Percentiles rank a stretch among this genome's conserved stretches.
phyloP scores from a whole-genome alignment of 441 rosid species.

The Daphne laureola region DNA sequence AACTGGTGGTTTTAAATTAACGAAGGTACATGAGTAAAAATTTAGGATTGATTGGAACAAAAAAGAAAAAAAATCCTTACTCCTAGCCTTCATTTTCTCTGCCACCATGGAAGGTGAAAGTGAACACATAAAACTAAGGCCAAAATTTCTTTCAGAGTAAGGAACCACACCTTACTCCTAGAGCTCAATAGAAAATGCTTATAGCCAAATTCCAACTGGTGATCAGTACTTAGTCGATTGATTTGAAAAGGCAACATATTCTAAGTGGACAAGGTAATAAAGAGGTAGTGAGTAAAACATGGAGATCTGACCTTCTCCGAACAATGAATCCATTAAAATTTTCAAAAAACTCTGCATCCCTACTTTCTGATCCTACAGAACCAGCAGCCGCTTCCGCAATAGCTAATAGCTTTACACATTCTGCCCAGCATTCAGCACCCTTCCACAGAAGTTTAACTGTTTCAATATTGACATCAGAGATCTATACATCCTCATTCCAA shows the following conservation, averaged over 20 bases:
- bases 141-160: not conserved
- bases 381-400: slow-evolving; percentile 51
- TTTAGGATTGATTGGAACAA: no score
- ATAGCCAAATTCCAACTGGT: not conserved
- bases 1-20: no score
- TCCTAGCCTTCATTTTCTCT: no score
- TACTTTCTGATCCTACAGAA: slow-evolving; percentile 20
- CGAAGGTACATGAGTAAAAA: no score
- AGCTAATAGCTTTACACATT: slow-evolving; percentile 59
- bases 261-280: not conserved
- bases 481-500: not conserved
- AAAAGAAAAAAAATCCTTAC: no score
- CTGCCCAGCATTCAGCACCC: slow-evolving; percentile 87
- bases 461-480: slow-evolving; percentile 7
- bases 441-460: slow-evolving; percentile 83
- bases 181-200: not conserved
- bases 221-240: not conserved
- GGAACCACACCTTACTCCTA: not conserved
- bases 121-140: no score
- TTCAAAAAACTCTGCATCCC: slow-evolving; percentile 23
- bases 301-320: slow-evolving; percentile 60
- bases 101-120: no score
- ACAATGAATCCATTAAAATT: slow-evolving; percentile 36
- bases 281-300: not conserved
- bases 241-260: not conserved